Evolutionary conservation across 2,329 filamentous ascomycete species (phyloP).

Genomic region (Fusarium concolor): DNA sequence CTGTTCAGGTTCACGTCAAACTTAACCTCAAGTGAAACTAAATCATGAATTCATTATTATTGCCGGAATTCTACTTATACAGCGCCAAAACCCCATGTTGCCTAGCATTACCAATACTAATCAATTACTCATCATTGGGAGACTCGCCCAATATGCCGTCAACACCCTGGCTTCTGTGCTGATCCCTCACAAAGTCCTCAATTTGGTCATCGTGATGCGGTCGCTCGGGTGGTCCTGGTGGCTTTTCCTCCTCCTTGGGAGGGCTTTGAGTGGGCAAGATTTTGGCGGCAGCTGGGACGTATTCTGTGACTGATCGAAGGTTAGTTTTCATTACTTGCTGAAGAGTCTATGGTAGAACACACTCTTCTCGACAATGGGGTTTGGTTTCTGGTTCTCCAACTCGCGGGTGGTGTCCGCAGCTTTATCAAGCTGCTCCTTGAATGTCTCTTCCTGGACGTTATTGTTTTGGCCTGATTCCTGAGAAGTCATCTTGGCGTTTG

Average conservation of each 20-base stretch:
- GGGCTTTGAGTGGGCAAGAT: conserved; percentile 53
- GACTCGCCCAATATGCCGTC: conserved; percentile 42
- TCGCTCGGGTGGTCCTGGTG: conserved; percentile 55
- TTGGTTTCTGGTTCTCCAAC: conserved; percentile 42
- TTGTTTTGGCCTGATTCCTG: conserved; percentile 22
- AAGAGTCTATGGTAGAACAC: background rate
- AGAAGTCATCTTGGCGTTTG: conserved; percentile 29
- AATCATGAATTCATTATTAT: conserved; percentile 21
- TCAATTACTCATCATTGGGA: conserved; percentile 29
- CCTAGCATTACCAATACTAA: too few relatives aligned
- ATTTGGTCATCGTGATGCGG: conserved; percentile 62
- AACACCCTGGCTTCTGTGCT: conserved; percentile 60
- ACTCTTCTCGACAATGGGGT: conserved; percentile 60
- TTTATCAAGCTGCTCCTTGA: conserved; percentile 60
- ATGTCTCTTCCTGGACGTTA: conserved; percentile 44
- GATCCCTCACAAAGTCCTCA: conserved; percentile 64
- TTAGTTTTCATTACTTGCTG: conserved; percentile 1
- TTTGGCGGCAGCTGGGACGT: conserved; percentile 57
- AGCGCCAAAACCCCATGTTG: background rate
- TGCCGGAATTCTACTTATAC: conserved; percentile 8
- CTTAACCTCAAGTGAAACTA: background rate
- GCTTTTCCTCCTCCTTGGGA: conserved; percentile 34
- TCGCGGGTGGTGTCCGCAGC: conserved; percentile 53
- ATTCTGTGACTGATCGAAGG: conserved; percentile 54
- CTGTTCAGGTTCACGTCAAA: background rate